These are phyloP conservation scores for Tephrocybe sp. DNA, from an alignment of 768 basidiomycete genomes.

Conservation along the genomic window DNA sequence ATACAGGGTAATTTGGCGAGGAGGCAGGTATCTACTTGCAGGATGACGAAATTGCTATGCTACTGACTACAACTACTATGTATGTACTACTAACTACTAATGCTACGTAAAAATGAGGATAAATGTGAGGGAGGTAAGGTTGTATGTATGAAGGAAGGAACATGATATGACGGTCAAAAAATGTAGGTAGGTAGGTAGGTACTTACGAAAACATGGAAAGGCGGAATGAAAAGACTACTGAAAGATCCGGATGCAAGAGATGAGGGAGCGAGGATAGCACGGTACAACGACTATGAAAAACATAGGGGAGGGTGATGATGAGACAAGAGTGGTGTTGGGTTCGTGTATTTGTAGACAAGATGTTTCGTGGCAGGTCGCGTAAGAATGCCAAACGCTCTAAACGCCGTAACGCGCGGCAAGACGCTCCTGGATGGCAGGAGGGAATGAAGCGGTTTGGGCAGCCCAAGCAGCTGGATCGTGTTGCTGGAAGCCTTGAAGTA, in stretches of 20 bases:
- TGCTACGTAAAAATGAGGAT: conserved; percentile 47
- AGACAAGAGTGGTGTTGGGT: not conserved
- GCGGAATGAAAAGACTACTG: conserved; percentile 29
- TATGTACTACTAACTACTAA: conserved; percentile 45
- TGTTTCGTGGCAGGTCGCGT: not conserved
- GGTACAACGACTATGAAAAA: conserved; percentile 20
- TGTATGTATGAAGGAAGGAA: not conserved
- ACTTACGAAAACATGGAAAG: conserved; percentile 6
- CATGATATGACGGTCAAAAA: conserved; percentile 11
- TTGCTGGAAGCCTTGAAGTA: conserved; percentile 86
- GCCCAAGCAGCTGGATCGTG: conserved; percentile 86
- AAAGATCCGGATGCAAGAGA: conserved; percentile 52
- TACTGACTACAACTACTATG: conserved; percentile 33
- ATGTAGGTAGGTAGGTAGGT: conserved; percentile 12
- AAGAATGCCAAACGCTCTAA: conserved; percentile 31
- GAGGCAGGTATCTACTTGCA: conserved; percentile 49
- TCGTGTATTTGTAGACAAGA: conserved; percentile 1
- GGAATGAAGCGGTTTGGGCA: conserved; percentile 78
- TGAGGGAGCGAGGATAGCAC: conserved; percentile 25
- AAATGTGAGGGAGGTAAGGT: conserved; percentile 23
- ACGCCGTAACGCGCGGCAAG: conserved; percentile 86
- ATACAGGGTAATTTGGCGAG: conserved; percentile 21
- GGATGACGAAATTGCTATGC: conserved; percentile 42
- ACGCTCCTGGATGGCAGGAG: conserved; percentile 84
- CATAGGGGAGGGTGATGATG: conserved; percentile 5